phyloP scores from a whole-genome alignment of 2,329 filamentous ascomycete genomes.

The Chaetomium strumarium region DNA sequence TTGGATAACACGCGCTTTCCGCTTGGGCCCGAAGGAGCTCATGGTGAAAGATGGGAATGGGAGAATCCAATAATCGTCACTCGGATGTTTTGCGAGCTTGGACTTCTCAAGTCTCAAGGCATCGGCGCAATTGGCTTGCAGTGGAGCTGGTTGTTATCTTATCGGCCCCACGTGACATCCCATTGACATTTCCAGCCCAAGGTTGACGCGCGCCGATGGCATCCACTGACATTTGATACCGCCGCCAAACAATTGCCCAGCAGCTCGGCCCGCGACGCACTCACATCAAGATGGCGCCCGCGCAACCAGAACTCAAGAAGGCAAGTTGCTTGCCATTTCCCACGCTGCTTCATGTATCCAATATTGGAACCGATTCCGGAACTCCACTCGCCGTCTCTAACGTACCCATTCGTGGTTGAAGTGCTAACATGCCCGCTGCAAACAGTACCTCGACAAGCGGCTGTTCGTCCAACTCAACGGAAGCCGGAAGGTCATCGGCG shows the following conservation, averaged over 20 bases:
- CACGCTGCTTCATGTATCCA: neutral
- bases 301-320: constrained; percentile 98
- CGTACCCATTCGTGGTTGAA: neutral
- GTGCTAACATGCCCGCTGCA: constrained; percentile 1
- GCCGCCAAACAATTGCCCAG: constrained; percentile 8
- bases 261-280: constrained; percentile 11
- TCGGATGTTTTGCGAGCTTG: neutral
- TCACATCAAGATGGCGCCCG: constrained; percentile 77
- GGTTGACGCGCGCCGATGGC: constrained; percentile 1
- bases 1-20: constrained; percentile 73
- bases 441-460: constrained; percentile 96
- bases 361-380: neutral
- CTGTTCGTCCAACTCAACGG: constrained; percentile 97
- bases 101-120: neutral
- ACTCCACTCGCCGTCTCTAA: too few species aligned
- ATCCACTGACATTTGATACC: neutral
- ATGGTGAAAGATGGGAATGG: constrained; percentile 29
- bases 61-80: neutral
- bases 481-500: constrained; percentile 92
- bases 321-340: constrained; percentile 39
- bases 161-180: constrained; percentile 42
- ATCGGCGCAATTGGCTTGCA: neutral
- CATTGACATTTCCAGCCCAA: constrained; percentile 18
- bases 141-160: constrained; percentile 34
- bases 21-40: constrained; percentile 51